Evolutionary conservation across 2,329 filamentous ascomycete genomes (phyloP).

Genomic region (Tolypocladium nubicola): DNA sequence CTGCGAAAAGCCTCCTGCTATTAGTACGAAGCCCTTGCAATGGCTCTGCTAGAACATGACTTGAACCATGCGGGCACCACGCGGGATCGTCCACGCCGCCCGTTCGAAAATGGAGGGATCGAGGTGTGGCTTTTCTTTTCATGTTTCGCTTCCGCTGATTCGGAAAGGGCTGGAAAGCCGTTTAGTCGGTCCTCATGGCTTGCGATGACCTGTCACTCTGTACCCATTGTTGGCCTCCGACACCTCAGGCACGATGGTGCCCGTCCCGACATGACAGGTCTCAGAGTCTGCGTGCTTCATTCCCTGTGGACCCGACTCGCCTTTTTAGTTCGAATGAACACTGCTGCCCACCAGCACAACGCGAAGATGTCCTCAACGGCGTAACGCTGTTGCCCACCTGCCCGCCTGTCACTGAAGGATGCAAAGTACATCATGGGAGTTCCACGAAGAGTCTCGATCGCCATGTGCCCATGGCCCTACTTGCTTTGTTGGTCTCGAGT

Average conservation of each 20-base stretch:
- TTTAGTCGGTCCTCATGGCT: neutral
- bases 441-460: neutral
- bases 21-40: neutral
- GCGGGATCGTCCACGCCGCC: neutral
- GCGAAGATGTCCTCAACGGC: neutral
- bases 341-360: neutral
- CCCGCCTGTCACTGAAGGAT: neutral
- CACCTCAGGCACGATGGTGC: neutral
- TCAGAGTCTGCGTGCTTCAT: neutral
- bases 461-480: neutral
- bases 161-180: neutral
- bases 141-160: neutral
- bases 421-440: neutral
- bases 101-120: neutral
- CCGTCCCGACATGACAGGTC: conserved; percentile 1
- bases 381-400: neutral
- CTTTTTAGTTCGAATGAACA: neutral
- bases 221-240: neutral
- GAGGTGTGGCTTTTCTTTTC: neutral
- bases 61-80: neutral
- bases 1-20: neutral
- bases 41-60: neutral
- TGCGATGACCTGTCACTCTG: neutral
- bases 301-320: neutral
- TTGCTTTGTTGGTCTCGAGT: neutral